Conservation (phyloP, 1,284 basidiomycete genomes). For the Ustilago hordei region DNA sequence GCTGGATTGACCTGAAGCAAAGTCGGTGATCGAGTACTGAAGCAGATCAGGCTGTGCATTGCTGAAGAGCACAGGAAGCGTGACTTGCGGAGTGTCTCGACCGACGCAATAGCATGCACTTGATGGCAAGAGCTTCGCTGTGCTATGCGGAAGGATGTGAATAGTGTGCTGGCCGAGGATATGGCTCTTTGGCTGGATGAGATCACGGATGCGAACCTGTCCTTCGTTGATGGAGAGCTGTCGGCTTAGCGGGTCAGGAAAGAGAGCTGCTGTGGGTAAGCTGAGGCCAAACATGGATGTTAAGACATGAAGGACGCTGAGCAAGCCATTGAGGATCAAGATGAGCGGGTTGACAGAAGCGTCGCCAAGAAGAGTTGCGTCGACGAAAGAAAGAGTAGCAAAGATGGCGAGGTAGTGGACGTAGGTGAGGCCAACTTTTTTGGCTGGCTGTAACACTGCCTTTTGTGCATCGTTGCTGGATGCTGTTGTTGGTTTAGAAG, state of each 20-base stretch:
- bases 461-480: slow-evolving; percentile 77
- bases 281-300: slow-evolving; percentile 43
- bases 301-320: slow-evolving; percentile 19
- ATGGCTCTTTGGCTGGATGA: slow-evolving; percentile 72
- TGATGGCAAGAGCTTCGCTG: slow-evolving; percentile 81
- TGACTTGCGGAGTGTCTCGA: slow-evolving; percentile 74
- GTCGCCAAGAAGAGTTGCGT: slow-evolving; percentile 44
- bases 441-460: slow-evolving; percentile 76
- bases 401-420: slow-evolving; percentile 47
- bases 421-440: slow-evolving; percentile 52
- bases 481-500: slow-evolving; percentile 75
- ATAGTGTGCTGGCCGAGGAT: slow-evolving; percentile 89
- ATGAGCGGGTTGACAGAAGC: slow-evolving; percentile 36
- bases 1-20: slow-evolving; percentile 73
- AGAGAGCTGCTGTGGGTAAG: slow-evolving; percentile 43
- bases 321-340: slow-evolving; percentile 27
- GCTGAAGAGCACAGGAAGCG: slow-evolving; percentile 86
- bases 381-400: slow-evolving; percentile 33
- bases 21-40: slow-evolving; percentile 80
- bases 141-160: slow-evolving; percentile 83
- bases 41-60: slow-evolving; percentile 84
- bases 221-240: slow-evolving; percentile 68
- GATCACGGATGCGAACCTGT: slow-evolving; percentile 69
- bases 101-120: slow-evolving; percentile 76
- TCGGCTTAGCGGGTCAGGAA: slow-evolving; percentile 73